Evolutionary conservation across 176 grass and related monocot genomes (phyloP).

Genomic region (Carex parvula): DNA sequence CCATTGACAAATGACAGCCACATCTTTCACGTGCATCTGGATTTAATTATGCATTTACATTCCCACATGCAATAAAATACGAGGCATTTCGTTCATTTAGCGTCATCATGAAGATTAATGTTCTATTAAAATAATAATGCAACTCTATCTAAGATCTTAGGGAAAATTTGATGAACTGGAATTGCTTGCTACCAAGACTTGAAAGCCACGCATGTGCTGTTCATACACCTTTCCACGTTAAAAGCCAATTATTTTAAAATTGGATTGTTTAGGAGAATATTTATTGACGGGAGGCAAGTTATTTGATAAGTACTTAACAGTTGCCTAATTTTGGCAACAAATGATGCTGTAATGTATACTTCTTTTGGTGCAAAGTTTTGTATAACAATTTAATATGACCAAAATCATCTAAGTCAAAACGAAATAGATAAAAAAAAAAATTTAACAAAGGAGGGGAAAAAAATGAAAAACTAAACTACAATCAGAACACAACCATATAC

Average conservation of each 20-base stretch:
- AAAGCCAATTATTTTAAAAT: background rate
- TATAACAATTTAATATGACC: constrained; percentile 21
- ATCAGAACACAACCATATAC: constrained; percentile 3
- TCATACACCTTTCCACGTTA: background rate
- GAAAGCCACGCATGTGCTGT: background rate
- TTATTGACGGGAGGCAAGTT: background rate
- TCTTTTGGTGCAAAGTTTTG: background rate
- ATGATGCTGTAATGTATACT: background rate
- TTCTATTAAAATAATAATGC: background rate
- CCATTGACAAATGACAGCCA: background rate
- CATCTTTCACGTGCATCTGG: constrained; percentile 14
- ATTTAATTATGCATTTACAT: background rate
- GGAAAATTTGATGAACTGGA: background rate
- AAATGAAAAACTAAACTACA: constrained; percentile 13
- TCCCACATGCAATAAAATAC: constrained; percentile 7
- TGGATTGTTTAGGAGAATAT: background rate
- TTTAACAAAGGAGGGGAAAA: background rate
- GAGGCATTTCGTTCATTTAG: background rate
- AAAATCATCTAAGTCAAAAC: constrained; percentile 30
- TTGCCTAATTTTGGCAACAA: background rate
- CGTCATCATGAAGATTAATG: background rate
- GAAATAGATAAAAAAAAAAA: constrained; percentile 5
- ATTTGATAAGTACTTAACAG: background rate
- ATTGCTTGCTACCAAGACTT: background rate
- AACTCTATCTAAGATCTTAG: background rate